A percentile compares a stretch with the other conserved stretches of the same genome.
Conservation (phyloP, 164 flowering plant species). For the Nelumbo lutea region DNA sequence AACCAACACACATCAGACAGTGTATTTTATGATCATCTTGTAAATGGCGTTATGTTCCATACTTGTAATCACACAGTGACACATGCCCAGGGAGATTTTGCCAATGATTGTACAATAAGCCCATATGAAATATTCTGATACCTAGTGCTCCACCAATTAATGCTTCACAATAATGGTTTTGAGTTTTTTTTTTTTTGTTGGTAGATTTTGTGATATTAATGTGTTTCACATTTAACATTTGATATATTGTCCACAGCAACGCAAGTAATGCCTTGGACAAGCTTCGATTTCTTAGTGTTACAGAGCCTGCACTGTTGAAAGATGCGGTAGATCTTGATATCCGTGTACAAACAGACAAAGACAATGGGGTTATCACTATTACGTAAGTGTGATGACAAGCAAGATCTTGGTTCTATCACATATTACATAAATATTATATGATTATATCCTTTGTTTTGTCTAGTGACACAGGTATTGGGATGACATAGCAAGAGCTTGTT, state of each 20-base stretch:
- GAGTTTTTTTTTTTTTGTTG: no score
- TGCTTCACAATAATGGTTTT: no score
- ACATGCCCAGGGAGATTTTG: no score
- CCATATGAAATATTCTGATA: no score
- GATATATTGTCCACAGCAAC: slow-evolving; percentile 46
- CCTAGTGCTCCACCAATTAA: no score
- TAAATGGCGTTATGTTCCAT: no score
- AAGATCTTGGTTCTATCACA: background rate
- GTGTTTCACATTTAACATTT: background rate
- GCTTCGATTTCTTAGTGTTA: slow-evolving; percentile 83
- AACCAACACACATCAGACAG: no score
- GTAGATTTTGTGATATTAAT: no score
- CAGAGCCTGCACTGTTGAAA: slow-evolving; percentile 64
- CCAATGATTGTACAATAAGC: no score
- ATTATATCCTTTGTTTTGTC: slow-evolving; percentile 7
- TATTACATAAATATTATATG: background rate
- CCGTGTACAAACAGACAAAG: slow-evolving; percentile 83
- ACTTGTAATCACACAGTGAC: no score
- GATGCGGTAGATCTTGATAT: slow-evolving; percentile 80
- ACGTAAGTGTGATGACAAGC: slow-evolving; percentile 43
- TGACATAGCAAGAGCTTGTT: slow-evolving; percentile 87
- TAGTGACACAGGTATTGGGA: slow-evolving; percentile 96
- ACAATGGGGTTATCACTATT: slow-evolving; percentile 74
- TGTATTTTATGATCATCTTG: no score
- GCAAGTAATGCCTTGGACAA: slow-evolving; percentile 99